Percentiles rank a stretch among this genome's conserved stretches.
Conservation (phyloP, 805 yeast species). For the Teunomyces funiuensis region DNA sequence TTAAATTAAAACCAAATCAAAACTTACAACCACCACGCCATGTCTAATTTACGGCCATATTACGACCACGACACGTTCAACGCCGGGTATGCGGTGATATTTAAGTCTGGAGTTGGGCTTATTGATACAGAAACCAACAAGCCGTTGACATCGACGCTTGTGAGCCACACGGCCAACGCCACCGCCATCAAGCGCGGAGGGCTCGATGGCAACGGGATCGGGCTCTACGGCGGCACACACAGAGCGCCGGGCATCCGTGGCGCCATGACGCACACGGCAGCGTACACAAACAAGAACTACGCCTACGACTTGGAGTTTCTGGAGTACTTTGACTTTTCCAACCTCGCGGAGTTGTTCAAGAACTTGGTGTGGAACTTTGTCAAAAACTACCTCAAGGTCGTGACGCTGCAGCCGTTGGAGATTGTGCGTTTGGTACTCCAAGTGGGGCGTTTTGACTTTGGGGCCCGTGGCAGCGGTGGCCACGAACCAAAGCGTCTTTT, state of each 20-base stretch:
- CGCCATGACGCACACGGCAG: not conserved
- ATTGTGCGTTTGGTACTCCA: conserved; percentile 76
- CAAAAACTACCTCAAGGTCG: conserved; percentile 65
- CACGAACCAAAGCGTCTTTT: not conserved
- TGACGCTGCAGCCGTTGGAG: conserved; percentile 86
- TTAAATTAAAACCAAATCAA: too few species aligned
- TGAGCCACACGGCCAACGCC: not conserved
- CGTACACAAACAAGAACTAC: conserved; percentile 37
- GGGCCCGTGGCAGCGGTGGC: not conserved
- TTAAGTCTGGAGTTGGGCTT: conserved; percentile 61
- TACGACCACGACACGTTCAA: conserved; percentile 66
- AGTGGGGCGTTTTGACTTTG: conserved; percentile 60
- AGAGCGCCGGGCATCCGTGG: not conserved
- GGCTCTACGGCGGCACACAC: conserved; percentile 12
- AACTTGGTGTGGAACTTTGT: conserved; percentile 61
- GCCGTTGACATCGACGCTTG: conserved; percentile 30
- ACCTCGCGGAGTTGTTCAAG: conserved; percentile 55
- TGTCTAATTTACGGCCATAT: conserved; percentile 56
- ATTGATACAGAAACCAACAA: conserved; percentile 45
- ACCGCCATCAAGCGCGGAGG: conserved; percentile 10
- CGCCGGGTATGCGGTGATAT: conserved; percentile 61
- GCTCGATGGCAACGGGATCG: conserved; percentile 17
- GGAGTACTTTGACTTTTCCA: conserved; percentile 62
- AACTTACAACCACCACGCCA: not conserved
- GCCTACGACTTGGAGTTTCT: conserved; percentile 60